Evolutionary conservation across 2,329 filamentous ascomycete species (phyloP).

Genomic region (Trichoderma atroviride): DNA sequence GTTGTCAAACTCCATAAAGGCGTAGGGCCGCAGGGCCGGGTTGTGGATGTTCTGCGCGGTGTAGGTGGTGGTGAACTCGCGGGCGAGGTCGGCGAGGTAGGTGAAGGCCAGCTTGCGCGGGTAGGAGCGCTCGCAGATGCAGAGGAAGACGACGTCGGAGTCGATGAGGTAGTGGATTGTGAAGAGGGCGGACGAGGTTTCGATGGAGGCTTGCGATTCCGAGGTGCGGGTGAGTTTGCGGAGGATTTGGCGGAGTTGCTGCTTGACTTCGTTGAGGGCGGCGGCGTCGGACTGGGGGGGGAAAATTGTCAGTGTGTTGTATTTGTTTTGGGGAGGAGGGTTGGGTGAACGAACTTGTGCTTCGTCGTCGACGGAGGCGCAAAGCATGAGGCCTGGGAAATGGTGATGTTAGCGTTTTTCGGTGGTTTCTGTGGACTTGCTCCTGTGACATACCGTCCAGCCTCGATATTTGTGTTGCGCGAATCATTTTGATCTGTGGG

Average conservation of each 20-base stretch:
- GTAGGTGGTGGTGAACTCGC: constrained; percentile 90
- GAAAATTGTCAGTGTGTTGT: neutral
- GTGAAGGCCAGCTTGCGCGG: constrained; percentile 98
- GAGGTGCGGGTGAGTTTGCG: constrained; percentile 86
- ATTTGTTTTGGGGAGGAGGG: neutral
- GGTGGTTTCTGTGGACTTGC: neutral
- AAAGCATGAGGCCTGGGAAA: constrained; percentile 80
- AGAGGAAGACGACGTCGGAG: constrained; percentile 83
- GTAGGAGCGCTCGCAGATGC: constrained; percentile 91
- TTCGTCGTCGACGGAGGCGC: constrained; percentile 91
- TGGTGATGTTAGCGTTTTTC: neutral
- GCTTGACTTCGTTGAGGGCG: constrained; percentile 83
- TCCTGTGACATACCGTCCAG: constrained; percentile 69
- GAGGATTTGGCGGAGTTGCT: constrained; percentile 86
- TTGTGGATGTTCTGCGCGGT: constrained; percentile 71
- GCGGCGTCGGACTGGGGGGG: constrained; percentile 56
- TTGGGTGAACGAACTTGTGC: constrained; percentile 61
- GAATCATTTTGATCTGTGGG: constrained; percentile 64
- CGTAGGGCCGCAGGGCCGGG: constrained; percentile 81
- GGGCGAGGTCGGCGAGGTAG: constrained; percentile 88
- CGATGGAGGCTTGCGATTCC: constrained; percentile 88
- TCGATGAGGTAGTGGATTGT: constrained; percentile 90
- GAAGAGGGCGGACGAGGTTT: constrained; percentile 71
- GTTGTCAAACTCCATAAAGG: constrained; percentile 96
- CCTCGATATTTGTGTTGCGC: constrained; percentile 90